Evolutionary conservation across 805 yeast genomes (phyloP), one percentile per base, ranked within the genome.

Genomic region (Candida awuae): DNA sequence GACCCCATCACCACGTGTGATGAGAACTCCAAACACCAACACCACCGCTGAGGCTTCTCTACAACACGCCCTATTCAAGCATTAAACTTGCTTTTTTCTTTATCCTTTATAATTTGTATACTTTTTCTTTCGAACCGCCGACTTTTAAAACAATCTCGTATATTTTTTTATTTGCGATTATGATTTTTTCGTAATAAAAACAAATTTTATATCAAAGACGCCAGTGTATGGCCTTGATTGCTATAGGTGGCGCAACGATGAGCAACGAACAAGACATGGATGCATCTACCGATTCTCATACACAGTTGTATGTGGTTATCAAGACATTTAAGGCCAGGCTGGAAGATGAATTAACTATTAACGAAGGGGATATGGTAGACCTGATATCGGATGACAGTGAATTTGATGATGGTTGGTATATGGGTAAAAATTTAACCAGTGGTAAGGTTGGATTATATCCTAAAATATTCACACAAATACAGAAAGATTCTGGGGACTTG

Each of bases 401-500:
- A 54, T 92, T 83, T 59, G 83, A 84, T 51, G 97, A 92, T 60
- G 97, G 97, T 14, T 92, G 99, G 99, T 92, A 81, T 55, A 82
- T 84, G 71, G 95, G 96, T 4, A 78, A 76, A 43, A 88, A 88
- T 50, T 55, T 85, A 35, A 54, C 73, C 35, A 78, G 90, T 0
- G 73, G 75, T 38, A 71, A 74, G 38, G 90, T 85, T 10, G 98
- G 98, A 0, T 65, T 90, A 30, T 92, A 87, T 54, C 98, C 98
- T 12, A 84, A 83, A 48, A 77, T 86, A 3, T 90, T 90, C 59
- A 88, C 97, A 2, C 80, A 45, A 30, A 15, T 42, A 2, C 25
- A 41, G 10, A 20, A 30, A 16, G 43, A 42, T 29, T 9, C 26
- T 8, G 25, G 22, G 7, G 47, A 45, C 10, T 40, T 42, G 6